Base-by-base conservation (phyloP, 306 rosid genomes). In the Amphicarpaea edgeworthii region DNA sequence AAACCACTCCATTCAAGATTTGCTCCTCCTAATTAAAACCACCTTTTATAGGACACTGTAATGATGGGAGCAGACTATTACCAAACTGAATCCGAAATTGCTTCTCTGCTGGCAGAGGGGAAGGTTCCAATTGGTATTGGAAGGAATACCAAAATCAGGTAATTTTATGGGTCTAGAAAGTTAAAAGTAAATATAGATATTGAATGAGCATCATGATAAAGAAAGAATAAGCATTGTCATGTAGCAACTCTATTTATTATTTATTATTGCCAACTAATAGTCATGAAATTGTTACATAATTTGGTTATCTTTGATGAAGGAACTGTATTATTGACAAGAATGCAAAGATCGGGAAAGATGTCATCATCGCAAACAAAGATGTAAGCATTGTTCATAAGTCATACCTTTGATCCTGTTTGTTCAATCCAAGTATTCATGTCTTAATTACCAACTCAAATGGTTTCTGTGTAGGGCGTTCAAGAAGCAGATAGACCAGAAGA, bases 1-100 rank as follows among this genome's bases (percentile, higher is more conserved):
- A 55, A 53, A 64, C 65, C 17, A 20, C 30, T 58, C 49, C 43
- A 16, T 47, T 34, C 37, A 10, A n/a, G 61, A 47, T 59, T 38
- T 38, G 42, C 57, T 34, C 40, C 14, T 78, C 53, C 53, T 34
- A 70, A 70, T 26, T 68, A 45, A 24, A 37, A 70, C 55, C 42
- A 23, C 16, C 26, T 46, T 61, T 49, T 74, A n/a, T 84, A 91
- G 98, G 94, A 88, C 79, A 77, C 97, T 2, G 89, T 94, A 54
- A 90, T 94, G 98, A 86, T 94, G 97, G 98, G 98, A 77, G 98
- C 98, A 19, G 94, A 94, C 81, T 57, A 76, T 60, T 94, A 94
- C 86, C 96, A 94, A 89, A 94, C 98, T 15, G 98, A 94, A 83
- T 58, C 95, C 14, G 98, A 94, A 90, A 91, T 94, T 74, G 96